Evolutionary conservation across 2,329 filamentous ascomycete genomes (phyloP).

Genomic region (Aspergillus sojae): DNA sequence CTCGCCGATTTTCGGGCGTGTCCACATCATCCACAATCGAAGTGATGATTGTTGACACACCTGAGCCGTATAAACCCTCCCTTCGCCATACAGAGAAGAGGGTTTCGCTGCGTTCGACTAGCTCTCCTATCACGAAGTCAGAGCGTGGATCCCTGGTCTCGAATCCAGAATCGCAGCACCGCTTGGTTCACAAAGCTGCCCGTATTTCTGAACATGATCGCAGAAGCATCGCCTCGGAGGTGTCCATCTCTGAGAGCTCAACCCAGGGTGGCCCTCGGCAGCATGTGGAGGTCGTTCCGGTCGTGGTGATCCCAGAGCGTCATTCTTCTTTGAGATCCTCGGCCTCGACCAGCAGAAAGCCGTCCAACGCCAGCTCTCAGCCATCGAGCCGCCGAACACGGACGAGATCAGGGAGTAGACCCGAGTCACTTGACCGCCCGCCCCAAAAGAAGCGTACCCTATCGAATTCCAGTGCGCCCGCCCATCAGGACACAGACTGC

Average conservation of each 20-base stretch:
- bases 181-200: conserved; percentile 54
- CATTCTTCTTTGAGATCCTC: conserved; percentile 48
- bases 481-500: conserved; percentile 27
- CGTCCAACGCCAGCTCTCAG: conserved; percentile 42
- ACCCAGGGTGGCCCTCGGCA: conserved; percentile 32
- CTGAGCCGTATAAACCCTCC: conserved; percentile 47
- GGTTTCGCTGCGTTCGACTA: conserved; percentile 52
- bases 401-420: conserved; percentile 37
- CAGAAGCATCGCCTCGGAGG: conserved; percentile 46
- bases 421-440: conserved; percentile 36
- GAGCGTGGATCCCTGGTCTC: conserved; percentile 49
- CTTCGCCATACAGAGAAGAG: conserved; percentile 59
- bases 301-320: conserved; percentile 52
- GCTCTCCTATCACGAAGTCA: conserved; percentile 48
- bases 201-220: conserved; percentile 53
- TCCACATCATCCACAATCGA: conserved; percentile 60
- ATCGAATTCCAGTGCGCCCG: conserved; percentile 42
- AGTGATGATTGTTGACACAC: conserved; percentile 57
- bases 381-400: conserved; percentile 41
- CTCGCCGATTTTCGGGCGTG: conserved; percentile 50
- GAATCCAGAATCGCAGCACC: conserved; percentile 48
- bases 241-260: conserved; percentile 39
- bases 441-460: conserved; percentile 40
- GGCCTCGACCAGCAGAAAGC: conserved; percentile 37
- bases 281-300: conserved; percentile 46